Evolutionary conservation across 345 rosid species (phyloP).

Genomic region (Limnanthes douglasii): DNA sequence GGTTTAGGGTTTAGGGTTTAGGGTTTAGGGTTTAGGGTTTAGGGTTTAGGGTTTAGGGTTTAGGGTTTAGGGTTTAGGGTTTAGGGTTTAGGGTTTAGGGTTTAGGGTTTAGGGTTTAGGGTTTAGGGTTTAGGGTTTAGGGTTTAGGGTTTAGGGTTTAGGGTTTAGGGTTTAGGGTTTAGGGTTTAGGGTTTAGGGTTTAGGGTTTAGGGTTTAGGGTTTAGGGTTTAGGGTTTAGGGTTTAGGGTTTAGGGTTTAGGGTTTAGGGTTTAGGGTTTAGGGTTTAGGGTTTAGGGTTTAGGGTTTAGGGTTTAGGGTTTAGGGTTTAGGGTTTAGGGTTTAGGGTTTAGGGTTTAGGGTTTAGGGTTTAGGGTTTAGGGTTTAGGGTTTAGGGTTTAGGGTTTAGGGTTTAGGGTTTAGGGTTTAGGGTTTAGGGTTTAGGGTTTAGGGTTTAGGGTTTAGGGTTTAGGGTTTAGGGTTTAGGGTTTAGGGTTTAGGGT

Average conservation of each 20-base stretch:
- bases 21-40: too few relatives aligned
- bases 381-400: slow-evolving; percentile 8
- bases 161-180: background rate
- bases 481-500: too few relatives aligned
- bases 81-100: too few relatives aligned
- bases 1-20: too few relatives aligned
- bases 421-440: too few relatives aligned
- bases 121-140: slow-evolving; percentile 7
- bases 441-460: too few relatives aligned
- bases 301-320: slow-evolving; percentile 6
- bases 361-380: slow-evolving; percentile 8
- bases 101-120: slow-evolving; percentile 9
- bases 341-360: slow-evolving; percentile 9
- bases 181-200: slow-evolving; percentile 5
- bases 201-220: slow-evolving; percentile 5
- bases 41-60: too few relatives aligned
- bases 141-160: slow-evolving; percentile 7
- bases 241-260: too few relatives aligned
- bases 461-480: too few relatives aligned
- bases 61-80: too few relatives aligned
- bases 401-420: too few relatives aligned
- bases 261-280: slow-evolving; percentile 6
- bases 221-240: too few relatives aligned
- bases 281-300: slow-evolving; percentile 7
- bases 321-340: slow-evolving; percentile 7